These are phyloP conservation scores for Microstegium vimineum DNA, from an alignment of 176 grass and related monocot species.

Conservation along the genomic window DNA sequence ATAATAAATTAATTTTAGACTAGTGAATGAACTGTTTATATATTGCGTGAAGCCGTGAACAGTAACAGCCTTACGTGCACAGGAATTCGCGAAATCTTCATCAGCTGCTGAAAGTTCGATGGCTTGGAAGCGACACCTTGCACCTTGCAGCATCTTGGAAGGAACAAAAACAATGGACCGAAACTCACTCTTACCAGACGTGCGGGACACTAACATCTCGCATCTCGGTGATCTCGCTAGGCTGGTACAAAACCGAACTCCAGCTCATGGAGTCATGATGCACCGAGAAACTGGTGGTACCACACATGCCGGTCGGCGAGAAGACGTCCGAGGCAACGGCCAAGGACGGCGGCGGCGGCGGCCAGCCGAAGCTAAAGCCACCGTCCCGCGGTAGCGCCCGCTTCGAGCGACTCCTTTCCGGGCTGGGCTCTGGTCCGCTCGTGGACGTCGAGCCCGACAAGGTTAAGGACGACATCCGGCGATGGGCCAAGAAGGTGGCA, in stretches of 20 bases:
- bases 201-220: constrained; percentile 51
- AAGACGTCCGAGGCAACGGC: neutral
- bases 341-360: neutral
- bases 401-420: constrained; percentile 52
- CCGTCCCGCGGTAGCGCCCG: neutral
- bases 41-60: neutral
- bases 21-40: neutral
- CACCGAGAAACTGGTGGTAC: neutral
- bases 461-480: constrained; percentile 59
- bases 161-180: constrained; percentile 33
- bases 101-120: neutral
- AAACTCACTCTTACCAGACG: constrained; percentile 47
- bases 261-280: neutral
- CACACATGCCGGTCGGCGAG: constrained; percentile 22
- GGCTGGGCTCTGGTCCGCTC: constrained; percentile 41
- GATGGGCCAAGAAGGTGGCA: constrained; percentile 75
- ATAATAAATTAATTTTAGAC: neutral
- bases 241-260: constrained; percentile 10
- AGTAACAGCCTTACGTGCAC: constrained; percentile 12
- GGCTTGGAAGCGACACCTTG: constrained; percentile 50
- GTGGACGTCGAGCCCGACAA: constrained; percentile 59
- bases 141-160: constrained; percentile 33
- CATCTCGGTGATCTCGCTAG: too few species aligned
- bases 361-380: constrained; percentile 16
- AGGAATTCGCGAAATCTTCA: neutral